phyloP scores from a whole-genome alignment of 768 basidiomycete species.

The Amanita polypyramis region DNA sequence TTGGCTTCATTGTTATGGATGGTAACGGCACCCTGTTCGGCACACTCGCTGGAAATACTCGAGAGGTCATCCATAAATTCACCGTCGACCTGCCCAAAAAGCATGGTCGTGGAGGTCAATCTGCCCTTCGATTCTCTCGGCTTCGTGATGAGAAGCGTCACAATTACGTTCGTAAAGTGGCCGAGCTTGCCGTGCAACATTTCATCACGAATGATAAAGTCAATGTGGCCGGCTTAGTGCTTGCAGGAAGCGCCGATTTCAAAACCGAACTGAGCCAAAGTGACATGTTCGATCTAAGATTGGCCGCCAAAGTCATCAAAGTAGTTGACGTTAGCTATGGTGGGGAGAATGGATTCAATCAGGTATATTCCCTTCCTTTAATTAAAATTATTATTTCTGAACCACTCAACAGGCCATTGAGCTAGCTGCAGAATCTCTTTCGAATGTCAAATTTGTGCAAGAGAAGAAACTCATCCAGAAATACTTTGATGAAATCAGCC shows the following conservation, averaged over 20 bases:
- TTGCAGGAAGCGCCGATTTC: slow-evolving; percentile 97
- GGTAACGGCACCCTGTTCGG: slow-evolving; percentile 97
- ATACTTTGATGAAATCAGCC: slow-evolving; percentile 99
- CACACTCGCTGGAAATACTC: slow-evolving; percentile 91
- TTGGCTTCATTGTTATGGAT: slow-evolving; percentile 99
- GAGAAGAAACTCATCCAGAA: slow-evolving; percentile 96
- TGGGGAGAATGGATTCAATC: slow-evolving; percentile 98
- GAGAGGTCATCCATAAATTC: slow-evolving; percentile 96
- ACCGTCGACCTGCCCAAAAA: slow-evolving; percentile 99
- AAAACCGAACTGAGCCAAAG: slow-evolving; percentile 95
- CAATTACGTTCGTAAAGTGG: slow-evolving; percentile 99
- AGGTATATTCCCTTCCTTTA: slow-evolving; percentile 40
- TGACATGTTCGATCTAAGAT: slow-evolving; percentile 89
- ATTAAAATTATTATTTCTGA: background rate
- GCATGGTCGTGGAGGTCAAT: slow-evolving; percentile 99
- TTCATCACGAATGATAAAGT: slow-evolving; percentile 98
- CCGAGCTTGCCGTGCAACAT: slow-evolving; percentile 93
- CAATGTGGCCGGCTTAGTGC: slow-evolving; percentile 91
- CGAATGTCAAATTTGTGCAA: slow-evolving; percentile 99
- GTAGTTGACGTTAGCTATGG: slow-evolving; percentile 98
- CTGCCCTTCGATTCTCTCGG: slow-evolving; percentile 98
- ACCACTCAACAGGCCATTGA: slow-evolving; percentile 70
- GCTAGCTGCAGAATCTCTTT: slow-evolving; percentile 87
- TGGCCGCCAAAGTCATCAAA: slow-evolving; percentile 91
- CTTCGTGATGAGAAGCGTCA: slow-evolving; percentile 98